Base-by-base conservation (phyloP, 345 rosid genomes). In the Pelargonium nanum region DNA sequence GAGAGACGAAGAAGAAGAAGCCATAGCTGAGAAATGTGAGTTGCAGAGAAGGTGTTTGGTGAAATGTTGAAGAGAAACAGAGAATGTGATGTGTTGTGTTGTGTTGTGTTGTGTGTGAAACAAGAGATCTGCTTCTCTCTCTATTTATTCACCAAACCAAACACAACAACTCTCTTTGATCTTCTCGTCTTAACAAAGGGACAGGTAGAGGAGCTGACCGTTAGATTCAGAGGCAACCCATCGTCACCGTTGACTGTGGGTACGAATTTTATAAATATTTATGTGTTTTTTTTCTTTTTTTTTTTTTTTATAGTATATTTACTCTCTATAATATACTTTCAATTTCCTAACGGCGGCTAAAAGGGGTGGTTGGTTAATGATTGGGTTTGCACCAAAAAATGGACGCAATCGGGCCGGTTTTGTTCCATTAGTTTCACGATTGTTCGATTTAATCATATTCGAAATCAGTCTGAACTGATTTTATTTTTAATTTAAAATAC, bases 1-100 rank as follows among this genome's bases (percentile, higher is more conserved):
- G 24, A 74, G 62, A 63, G 95, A 80, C 6, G 85, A 80, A 67
- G 87, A 70, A 65, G 62, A 30, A 5, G 87, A 77, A 62, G 87
- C 84, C 87, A 78, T 88, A 59, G 20, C 32, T 57, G 28, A 15
- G 53, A 40, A 19, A 53, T 30, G 23, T 40, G 55, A 24, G 67
- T 23, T 68, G 48, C 63, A 62, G 65, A 58, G 61, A 59, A 61
- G 20, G 57, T n/a, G 50, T 52, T 52, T 19, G 55, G n/a, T 4
- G 22, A 52, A 19, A 19, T 5, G 21, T 52, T n/a, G 55, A 44
- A 60, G n/a, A 23, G 61, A 62, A 40, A 12, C 6, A 30, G 40
- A 30, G 40, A 30, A n/a, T n/a, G n/a, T n/a, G 40, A 30, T 5
- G 65, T 54, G 60, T 8, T 62, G 12, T 63, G 21, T n/a, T n/a